Evolutionary conservation across 2,329 filamentous ascomycete species (phyloP).

Genomic region (Ophiostoma novo-ulmi): DNA sequence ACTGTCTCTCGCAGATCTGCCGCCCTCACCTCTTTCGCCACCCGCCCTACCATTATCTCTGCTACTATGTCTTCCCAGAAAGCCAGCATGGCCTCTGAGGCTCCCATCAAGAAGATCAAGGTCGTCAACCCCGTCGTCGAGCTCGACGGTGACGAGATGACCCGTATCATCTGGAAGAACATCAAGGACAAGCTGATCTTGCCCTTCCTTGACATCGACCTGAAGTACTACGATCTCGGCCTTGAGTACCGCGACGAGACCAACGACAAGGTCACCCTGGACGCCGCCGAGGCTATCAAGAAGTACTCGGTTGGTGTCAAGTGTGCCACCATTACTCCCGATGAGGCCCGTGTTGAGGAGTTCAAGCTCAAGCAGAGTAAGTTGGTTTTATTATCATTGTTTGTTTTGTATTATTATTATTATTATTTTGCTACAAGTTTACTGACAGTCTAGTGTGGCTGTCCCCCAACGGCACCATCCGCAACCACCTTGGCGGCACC

Average conservation of each 20-base stretch:
- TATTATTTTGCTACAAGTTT: neutral
- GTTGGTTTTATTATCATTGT: slow-evolving; percentile 38
- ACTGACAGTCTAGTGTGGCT: slow-evolving; percentile 70
- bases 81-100: slow-evolving; percentile 25
- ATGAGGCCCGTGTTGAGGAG: slow-evolving; percentile 93
- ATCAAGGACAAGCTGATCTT: slow-evolving; percentile 99
- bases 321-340: slow-evolving; percentile 97
- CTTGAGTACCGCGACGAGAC: slow-evolving; percentile 94
- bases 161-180: slow-evolving; percentile 95
- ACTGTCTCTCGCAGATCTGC: slow-evolving; percentile 18
- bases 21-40: slow-evolving; percentile 15
- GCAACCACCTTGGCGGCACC: slow-evolving; percentile 76
- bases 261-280: slow-evolving; percentile 90
- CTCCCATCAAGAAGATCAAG: slow-evolving; percentile 73
- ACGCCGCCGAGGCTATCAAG: slow-evolving; percentile 95
- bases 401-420: neutral
- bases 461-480: slow-evolving; percentile 88
- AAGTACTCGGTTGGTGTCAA: slow-evolving; percentile 99
- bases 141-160: slow-evolving; percentile 95
- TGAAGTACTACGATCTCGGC: slow-evolving; percentile 96
- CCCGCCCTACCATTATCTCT: slow-evolving; percentile 25
- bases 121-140: slow-evolving; percentile 99
- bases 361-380: slow-evolving; percentile 97
- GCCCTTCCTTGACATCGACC: slow-evolving; percentile 92
- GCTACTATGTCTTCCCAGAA: slow-evolving; percentile 47